phyloP scores from a whole-genome alignment of 768 basidiomycete genomes.

The Pulveroboletus sp. region DNA sequence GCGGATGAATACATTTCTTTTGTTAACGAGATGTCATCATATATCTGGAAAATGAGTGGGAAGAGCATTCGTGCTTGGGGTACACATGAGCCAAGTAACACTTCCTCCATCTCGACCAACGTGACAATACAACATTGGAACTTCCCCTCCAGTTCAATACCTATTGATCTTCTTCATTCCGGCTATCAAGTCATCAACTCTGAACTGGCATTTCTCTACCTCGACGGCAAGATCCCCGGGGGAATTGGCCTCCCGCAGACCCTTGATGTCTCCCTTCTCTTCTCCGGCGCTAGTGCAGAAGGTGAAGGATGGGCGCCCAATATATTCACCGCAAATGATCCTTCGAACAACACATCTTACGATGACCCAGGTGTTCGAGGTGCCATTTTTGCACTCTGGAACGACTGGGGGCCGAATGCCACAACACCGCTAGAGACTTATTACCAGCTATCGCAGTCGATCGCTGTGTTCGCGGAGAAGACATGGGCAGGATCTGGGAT shows the following conservation, averaged over 20 bases:
- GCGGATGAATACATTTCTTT: slow-evolving; percentile 43
- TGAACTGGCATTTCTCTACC: slow-evolving; percentile 35
- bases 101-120: slow-evolving; percentile 34
- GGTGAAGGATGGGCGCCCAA: slow-evolving; percentile 38
- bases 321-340: slow-evolving; percentile 29
- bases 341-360: slow-evolving; percentile 32
- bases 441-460: slow-evolving; percentile 39
- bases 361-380: slow-evolving; percentile 29
- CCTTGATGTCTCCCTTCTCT: slow-evolving; percentile 30
- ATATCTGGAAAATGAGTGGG: slow-evolving; percentile 28
- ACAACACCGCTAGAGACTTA: slow-evolving; percentile 43
- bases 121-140: slow-evolving; percentile 48
- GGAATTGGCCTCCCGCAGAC: slow-evolving; percentile 33
- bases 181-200: slow-evolving; percentile 39
- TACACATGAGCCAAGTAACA: slow-evolving; percentile 38
- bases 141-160: slow-evolving; percentile 32
- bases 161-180: slow-evolving; percentile 31
- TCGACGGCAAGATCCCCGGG: slow-evolving; percentile 35
- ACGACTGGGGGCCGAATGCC: slow-evolving; percentile 46
- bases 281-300: slow-evolving; percentile 26
- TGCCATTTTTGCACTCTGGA: slow-evolving; percentile 39
- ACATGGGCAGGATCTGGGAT: slow-evolving; percentile 41
- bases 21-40: slow-evolving; percentile 41
- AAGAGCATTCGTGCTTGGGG: slow-evolving; percentile 45
- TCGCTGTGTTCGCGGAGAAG: slow-evolving; percentile 42